Evolutionary conservation across 805 yeast genomes (phyloP).

Genomic region (Lipomyces lipofer): DNA sequence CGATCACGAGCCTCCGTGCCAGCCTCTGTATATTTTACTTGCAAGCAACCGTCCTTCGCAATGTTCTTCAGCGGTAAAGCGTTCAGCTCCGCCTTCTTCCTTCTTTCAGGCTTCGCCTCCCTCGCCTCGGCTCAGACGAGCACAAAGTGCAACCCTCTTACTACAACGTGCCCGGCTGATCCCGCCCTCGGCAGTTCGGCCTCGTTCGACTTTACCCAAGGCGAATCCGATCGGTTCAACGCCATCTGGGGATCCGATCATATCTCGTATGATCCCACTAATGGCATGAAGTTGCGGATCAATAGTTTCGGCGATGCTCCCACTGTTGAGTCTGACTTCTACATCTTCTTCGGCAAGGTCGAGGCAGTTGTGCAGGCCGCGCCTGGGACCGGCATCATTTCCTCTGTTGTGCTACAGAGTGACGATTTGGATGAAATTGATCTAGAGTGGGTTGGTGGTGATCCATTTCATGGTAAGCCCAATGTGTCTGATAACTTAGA

Average conservation of each 20-base stretch:
- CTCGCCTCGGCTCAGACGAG: conserved; percentile 15
- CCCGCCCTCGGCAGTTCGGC: conserved; percentile 66
- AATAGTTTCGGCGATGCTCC: conserved; percentile 73
- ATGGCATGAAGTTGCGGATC: conserved; percentile 66
- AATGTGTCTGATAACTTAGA: too few species aligned
- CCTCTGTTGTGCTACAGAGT: conserved; percentile 75
- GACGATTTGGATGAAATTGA: conserved; percentile 92
- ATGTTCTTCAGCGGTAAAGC: not conserved
- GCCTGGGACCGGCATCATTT: conserved; percentile 72
- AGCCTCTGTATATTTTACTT: too few species aligned
- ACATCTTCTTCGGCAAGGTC: conserved; percentile 85
- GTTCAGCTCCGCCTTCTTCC: not conserved
- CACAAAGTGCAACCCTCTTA: conserved; percentile 49
- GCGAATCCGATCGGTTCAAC: conserved; percentile 47
- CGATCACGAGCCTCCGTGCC: too few species aligned
- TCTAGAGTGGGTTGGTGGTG: conserved; percentile 84
- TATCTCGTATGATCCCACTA: conserved; percentile 48
- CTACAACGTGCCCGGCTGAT: conserved; percentile 48
- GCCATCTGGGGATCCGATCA: conserved; percentile 46
- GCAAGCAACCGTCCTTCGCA: not conserved
- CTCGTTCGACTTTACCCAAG: conserved; percentile 51
- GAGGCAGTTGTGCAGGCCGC: conserved; percentile 74
- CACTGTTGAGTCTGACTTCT: conserved; percentile 70
- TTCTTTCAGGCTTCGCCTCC: conserved; percentile 13
- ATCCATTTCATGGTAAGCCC: conserved; percentile 69